These are phyloP conservation scores for Daldinia bambusicola DNA, from an alignment of 495 filamentous ascomycete species.

Conservation along the genomic window DNA sequence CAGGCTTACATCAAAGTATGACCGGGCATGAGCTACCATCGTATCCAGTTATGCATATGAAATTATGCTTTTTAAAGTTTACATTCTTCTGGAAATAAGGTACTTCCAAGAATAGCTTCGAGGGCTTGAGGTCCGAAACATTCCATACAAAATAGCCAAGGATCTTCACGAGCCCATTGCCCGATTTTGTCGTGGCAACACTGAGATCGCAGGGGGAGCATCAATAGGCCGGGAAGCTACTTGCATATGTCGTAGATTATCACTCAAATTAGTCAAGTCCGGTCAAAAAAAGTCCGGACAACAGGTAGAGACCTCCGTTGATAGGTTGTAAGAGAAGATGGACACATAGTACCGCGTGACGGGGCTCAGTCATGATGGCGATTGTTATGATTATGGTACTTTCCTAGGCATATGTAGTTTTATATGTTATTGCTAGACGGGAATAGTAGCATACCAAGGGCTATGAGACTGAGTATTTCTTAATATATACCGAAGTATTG, in stretches of 20 bases:
- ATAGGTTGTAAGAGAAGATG: slow-evolving; percentile 7
- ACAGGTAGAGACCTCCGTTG: not conserved
- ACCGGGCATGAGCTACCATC: slow-evolving; percentile 32
- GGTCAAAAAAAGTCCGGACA: slow-evolving; percentile 30
- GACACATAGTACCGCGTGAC: slow-evolving; percentile 3
- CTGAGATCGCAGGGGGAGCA: slow-evolving; percentile 12
- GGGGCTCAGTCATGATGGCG: not conserved
- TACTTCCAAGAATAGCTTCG: slow-evolving; percentile 19
- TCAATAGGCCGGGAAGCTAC: slow-evolving; percentile 26
- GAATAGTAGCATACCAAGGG: not conserved
- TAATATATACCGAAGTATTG: not conserved
- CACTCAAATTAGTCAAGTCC: slow-evolving; percentile 17
- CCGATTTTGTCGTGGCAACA: slow-evolving; percentile 5
- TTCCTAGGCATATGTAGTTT: too few relatives aligned
- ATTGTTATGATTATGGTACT: not conserved
- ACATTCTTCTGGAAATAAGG: slow-evolving; percentile 28
- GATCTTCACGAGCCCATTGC: slow-evolving; percentile 4
- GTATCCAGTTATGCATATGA: slow-evolving; percentile 20
- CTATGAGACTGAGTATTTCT: not conserved
- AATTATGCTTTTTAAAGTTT: slow-evolving; percentile 35
- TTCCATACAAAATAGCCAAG: slow-evolving; percentile 8
- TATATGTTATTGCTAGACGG: too few relatives aligned
- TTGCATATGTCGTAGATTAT: slow-evolving; percentile 22
- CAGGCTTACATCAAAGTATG: slow-evolving; percentile 36
- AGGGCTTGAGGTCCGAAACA: slow-evolving; percentile 33